Conservation (phyloP, 148 eudicot species). For the Fallopia convolvulus region DNA sequence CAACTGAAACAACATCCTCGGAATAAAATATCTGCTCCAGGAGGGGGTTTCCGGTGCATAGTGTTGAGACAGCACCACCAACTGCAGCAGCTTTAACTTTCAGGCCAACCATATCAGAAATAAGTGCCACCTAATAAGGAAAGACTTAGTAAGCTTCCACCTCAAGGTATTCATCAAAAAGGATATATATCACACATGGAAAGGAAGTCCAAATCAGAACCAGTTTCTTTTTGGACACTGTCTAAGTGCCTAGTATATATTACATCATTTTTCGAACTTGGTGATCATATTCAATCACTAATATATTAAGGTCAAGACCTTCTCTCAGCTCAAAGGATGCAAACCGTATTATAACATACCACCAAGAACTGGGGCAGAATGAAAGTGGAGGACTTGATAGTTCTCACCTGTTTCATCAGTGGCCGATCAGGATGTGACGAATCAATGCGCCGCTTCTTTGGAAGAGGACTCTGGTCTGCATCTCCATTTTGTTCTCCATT, state of each 20-base stretch:
- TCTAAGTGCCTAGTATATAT: background rate
- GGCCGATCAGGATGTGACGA: slow-evolving; percentile 50
- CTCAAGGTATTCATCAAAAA: background rate
- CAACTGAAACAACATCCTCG: slow-evolving; percentile 31
- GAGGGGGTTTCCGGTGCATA: slow-evolving; percentile 69
- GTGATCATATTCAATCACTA: background rate
- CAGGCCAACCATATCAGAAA: slow-evolving; percentile 68
- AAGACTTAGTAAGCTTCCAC: background rate
- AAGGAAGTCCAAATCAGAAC: background rate
- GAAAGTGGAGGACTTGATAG: background rate
- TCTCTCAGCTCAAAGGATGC: background rate
- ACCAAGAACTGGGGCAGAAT: background rate
- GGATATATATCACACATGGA: background rate
- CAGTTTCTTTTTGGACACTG: background rate
- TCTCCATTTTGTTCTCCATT: slow-evolving; percentile 25
- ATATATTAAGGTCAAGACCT: background rate
- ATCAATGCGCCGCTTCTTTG: slow-evolving; percentile 40
- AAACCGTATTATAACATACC: background rate
- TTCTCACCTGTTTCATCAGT: slow-evolving; percentile 71
- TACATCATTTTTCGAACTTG: background rate
- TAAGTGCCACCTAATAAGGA: slow-evolving; percentile 50
- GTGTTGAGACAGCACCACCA: slow-evolving; percentile 68
- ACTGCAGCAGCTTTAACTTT: slow-evolving; percentile 68
- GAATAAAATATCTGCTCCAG: slow-evolving; percentile 56
- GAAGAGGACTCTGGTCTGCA: slow-evolving; percentile 35